Conservation (phyloP, 345 rosid species). For the Gossypium mustelinum region DNA sequence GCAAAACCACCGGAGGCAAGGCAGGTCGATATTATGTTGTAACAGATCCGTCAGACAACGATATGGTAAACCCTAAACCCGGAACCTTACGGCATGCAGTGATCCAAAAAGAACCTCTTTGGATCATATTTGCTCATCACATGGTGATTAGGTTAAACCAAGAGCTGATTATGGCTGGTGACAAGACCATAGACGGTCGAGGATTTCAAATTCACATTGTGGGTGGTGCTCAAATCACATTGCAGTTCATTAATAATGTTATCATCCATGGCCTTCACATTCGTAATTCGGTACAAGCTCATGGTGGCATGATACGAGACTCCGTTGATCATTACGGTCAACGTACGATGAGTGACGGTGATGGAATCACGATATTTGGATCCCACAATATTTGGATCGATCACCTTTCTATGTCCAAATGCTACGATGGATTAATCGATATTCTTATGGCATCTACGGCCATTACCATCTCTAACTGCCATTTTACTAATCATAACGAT, state of each 20-base stretch:
- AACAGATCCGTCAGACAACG: constrained; percentile 53
- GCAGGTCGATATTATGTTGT: constrained; percentile 52
- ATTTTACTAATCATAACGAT: constrained; percentile 43
- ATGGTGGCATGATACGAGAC: constrained; percentile 53
- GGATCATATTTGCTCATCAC: constrained; percentile 56
- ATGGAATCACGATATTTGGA: constrained; percentile 41
- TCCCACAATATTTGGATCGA: constrained; percentile 44
- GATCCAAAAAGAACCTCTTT: constrained; percentile 47
- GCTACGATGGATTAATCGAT: constrained; percentile 41
- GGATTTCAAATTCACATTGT: constrained; percentile 52
- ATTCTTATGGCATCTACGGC: constrained; percentile 36
- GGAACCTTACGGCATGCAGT: constrained; percentile 66
- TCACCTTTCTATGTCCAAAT: constrained; percentile 38
- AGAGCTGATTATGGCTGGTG: constrained; percentile 53
- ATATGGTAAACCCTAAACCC: constrained; percentile 51
- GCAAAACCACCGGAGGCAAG: constrained; percentile 56
- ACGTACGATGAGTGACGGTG: constrained; percentile 39
- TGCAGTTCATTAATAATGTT: constrained; percentile 45
- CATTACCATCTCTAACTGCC: constrained; percentile 44
- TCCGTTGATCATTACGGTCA: constrained; percentile 39
- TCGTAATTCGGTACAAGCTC: constrained; percentile 26
- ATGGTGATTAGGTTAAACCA: constrained; percentile 60
- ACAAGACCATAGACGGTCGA: constrained; percentile 78
- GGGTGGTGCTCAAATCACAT: constrained; percentile 41
- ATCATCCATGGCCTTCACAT: constrained; percentile 50